These are phyloP conservation scores for Cryphonectria radicalis DNA, from an alignment of 2,329 filamentous ascomycete genomes.

Conservation along the genomic window DNA sequence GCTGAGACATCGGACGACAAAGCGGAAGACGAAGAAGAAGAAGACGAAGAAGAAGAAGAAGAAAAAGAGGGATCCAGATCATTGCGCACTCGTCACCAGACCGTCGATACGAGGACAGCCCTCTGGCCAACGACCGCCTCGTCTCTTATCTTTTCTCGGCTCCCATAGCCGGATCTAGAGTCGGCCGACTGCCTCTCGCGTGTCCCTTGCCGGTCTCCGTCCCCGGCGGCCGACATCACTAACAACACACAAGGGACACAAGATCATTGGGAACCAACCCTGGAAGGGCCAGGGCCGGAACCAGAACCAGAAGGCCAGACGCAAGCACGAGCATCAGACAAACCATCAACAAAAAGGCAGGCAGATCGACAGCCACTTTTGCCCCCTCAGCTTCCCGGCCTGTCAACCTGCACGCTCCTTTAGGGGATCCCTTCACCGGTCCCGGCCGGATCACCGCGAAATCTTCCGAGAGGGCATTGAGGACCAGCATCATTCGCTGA, in stretches of 20 bases:
- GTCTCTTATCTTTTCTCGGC: slow-evolving; percentile 28
- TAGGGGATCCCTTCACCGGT: slow-evolving; percentile 13
- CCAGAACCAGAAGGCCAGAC: neutral
- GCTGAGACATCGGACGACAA: neutral
- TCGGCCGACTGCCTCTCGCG: slow-evolving; percentile 21
- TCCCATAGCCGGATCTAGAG: slow-evolving; percentile 21
- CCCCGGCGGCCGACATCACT: neutral
- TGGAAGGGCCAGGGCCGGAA: neutral
- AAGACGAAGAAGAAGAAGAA: neutral
- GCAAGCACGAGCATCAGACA: neutral
- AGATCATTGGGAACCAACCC: neutral
- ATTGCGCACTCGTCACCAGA: slow-evolving; percentile 12
- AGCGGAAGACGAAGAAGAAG: neutral
- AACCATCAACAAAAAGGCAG: neutral
- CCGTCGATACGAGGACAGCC: neutral
- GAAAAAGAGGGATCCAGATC: neutral
- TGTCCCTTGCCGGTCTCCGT: slow-evolving; percentile 1
- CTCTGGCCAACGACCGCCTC: slow-evolving; percentile 25
- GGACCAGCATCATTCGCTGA: neutral
- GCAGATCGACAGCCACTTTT: neutral
- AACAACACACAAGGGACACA: neutral
- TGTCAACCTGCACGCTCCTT: slow-evolving; percentile 8
- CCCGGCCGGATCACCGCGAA: slow-evolving; percentile 14
- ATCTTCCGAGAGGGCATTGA: slow-evolving; percentile 7
- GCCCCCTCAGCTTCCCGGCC: slow-evolving; percentile 1